Evolutionary conservation across 768 basidiomycete species (phyloP).

Genomic region (Serpula lacrymans): DNA sequence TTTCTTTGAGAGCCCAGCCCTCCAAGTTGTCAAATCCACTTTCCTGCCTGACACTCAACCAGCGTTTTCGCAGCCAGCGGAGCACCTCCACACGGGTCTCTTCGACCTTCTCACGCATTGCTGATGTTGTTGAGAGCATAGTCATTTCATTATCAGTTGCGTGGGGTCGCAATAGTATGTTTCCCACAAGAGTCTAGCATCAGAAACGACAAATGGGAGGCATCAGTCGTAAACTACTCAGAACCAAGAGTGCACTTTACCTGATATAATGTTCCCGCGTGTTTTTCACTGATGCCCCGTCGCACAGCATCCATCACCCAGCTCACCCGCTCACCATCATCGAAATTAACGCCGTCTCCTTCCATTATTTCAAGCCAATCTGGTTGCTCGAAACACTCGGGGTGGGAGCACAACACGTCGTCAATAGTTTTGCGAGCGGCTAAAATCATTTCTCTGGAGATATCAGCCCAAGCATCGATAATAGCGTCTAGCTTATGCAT

Average conservation of each 20-base stretch:
- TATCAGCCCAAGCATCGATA: slow-evolving; percentile 49
- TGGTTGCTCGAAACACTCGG: slow-evolving; percentile 58
- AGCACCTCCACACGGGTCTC: slow-evolving; percentile 44
- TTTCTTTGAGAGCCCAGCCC: slow-evolving; percentile 85
- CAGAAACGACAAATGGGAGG: not conserved
- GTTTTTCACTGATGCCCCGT: slow-evolving; percentile 59
- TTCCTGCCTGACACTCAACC: slow-evolving; percentile 69
- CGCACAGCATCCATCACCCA: slow-evolving; percentile 66
- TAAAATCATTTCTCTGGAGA: slow-evolving; percentile 58
- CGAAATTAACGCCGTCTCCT: slow-evolving; percentile 68
- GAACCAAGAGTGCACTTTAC: slow-evolving; percentile 27
- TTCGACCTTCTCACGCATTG: slow-evolving; percentile 70
- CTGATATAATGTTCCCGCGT: slow-evolving; percentile 75
- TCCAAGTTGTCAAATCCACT: slow-evolving; percentile 85
- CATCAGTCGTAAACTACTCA: not conserved
- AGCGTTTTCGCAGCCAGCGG: slow-evolving; percentile 75
- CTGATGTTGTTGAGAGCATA: slow-evolving; percentile 66
- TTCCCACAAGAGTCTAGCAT: slow-evolving; percentile 64
- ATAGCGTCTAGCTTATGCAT: slow-evolving; percentile 48
- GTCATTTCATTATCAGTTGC: slow-evolving; percentile 54
- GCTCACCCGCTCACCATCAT: slow-evolving; percentile 76
- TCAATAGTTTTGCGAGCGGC: slow-evolving; percentile 60
- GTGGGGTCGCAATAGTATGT: slow-evolving; percentile 67
- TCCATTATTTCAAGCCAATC: slow-evolving; percentile 80
- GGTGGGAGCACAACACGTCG: slow-evolving; percentile 53